Evolutionary conservation across 2,329 filamentous ascomycete species (phyloP), one percentile per base, ranked within the genome.

Genomic region (Fusarium armeniacum): DNA sequence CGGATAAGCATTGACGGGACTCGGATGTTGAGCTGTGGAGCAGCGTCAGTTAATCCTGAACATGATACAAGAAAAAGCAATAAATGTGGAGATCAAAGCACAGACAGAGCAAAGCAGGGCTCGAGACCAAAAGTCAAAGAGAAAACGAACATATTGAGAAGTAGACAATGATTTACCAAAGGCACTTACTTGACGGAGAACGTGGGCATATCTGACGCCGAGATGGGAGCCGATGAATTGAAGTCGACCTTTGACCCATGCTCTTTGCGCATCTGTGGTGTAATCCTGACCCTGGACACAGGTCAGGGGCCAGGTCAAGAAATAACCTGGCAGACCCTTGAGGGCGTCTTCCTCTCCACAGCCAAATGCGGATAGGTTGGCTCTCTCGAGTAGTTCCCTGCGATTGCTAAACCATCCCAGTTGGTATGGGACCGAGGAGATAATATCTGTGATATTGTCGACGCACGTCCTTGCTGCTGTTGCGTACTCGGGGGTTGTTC

Each of bases 1-100:
- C 81, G 83, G 75, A 90, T 89, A 65, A 89, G 81, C 87, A 90
- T 89, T 1, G 86, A 89, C 3, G 88, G 88, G 20, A 89, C 81
- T 26, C 88, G 86, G 54, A 89, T 77, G 73, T 87, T 83, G 54
- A 89, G 81, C 87, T 89, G 52, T 53, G 55, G 62, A 58, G 30
- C 60, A 41, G n/a, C 50, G 22, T 51, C 46, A 43, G 46, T 65
- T n/a, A 65, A 60, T 33, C 46, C 40, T 58, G 55, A 55, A 63
- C 24, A 53, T 55, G 57, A 67, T 51, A 65, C 62, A 40, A 35
- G 45, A 60, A 71, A 60, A 70, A 58, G 55, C 15, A 50, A 49
- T 26, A 54, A 61, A 43, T 55, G 28, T 54, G 56, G 41, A 12
- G 45, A 20, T 45, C 44, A 24, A 49, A 35, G 28, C 35, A 43